Evolutionary conservation across 768 basidiomycete genomes (phyloP).

Genomic region (Pulveroboletus sp.): DNA sequence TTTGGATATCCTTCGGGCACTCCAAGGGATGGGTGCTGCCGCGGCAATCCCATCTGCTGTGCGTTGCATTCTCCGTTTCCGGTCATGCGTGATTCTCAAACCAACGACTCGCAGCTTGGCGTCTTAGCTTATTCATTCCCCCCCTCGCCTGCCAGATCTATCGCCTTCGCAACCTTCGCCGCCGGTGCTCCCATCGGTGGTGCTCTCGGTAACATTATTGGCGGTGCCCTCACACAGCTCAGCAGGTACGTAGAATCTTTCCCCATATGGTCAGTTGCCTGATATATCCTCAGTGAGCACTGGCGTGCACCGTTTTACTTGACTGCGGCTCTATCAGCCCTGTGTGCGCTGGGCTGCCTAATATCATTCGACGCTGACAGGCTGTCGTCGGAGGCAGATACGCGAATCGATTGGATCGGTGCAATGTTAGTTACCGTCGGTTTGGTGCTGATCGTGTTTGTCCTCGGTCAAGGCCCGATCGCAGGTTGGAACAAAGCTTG

Average conservation of each 20-base stretch:
- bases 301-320: conserved; percentile 73
- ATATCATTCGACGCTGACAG: conserved; percentile 61
- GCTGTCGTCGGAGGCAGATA: conserved; percentile 35
- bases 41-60: conserved; percentile 73
- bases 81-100: not conserved
- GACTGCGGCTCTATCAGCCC: conserved; percentile 49
- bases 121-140: conserved; percentile 81
- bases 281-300: conserved; percentile 27
- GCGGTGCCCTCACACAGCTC: conserved; percentile 67
- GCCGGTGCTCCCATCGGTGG: conserved; percentile 84
- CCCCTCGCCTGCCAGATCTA: conserved; percentile 57
- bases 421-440: conserved; percentile 61
- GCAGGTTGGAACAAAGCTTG: conserved; percentile 62
- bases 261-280: not conserved
- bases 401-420: conserved; percentile 75
- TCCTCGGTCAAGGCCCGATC: conserved; percentile 62
- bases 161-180: conserved; percentile 79
- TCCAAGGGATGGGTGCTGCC: conserved; percentile 79
- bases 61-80: conserved; percentile 21
- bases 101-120: conserved; percentile 52
- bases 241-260: conserved; percentile 28
- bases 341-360: conserved; percentile 50
- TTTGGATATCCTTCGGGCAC: conserved; percentile 66
- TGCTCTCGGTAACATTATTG: conserved; percentile 63
- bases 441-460: conserved; percentile 67